Evolutionary conservation across 768 basidiomycete species (phyloP), one percentile per base, ranked within the genome.

Genomic region (Amanita muscaria): DNA sequence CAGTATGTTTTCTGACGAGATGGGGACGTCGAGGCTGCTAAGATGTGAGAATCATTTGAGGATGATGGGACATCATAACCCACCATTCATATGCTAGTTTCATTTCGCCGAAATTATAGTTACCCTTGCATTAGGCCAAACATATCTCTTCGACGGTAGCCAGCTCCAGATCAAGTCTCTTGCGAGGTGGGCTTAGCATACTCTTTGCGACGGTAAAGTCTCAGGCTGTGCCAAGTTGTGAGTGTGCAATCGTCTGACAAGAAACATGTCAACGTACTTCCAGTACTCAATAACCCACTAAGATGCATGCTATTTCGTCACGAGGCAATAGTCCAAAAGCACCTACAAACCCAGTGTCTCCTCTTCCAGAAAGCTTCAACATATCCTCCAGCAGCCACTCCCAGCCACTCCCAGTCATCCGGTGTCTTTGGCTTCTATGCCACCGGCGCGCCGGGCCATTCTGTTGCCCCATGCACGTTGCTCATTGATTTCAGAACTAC

Each of bases 11-110:
- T 79, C 74, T 0, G 90, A 82, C 3, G 69, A 62, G 5, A 67
- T 68, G 1, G 87, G 80, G 10, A 97, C 86, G 40, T 80, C 69
- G 43, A 98, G 70, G 55, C 94, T 97, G 10, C 36, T 25, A 43
- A n/a, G 25, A 22, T 5, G 15, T 30, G 29, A 27, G 32, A 41
- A 14, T 21, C 19, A 12, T 4, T 19, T 29, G 31, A 15, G 18
- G 5, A 19, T 36, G 30, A 40, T 41, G 36, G 48, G 19, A 9
- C 51, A 55, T 49, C n/a, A 22, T 4, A n/a, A 46, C 56, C 50
- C 60, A 96, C 94, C 96, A 98, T 46, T 94, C 89, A 61, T 93
- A 93, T 1, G 96, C 96, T 39, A 90, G 69, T 60, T 91, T 94
- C 93, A 99, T 97, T 41, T 94, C 90, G 3, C 94, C 93, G 29